Conservation (phyloP, 352 stramenopile genomes). For the Albugo candida region DNA sequence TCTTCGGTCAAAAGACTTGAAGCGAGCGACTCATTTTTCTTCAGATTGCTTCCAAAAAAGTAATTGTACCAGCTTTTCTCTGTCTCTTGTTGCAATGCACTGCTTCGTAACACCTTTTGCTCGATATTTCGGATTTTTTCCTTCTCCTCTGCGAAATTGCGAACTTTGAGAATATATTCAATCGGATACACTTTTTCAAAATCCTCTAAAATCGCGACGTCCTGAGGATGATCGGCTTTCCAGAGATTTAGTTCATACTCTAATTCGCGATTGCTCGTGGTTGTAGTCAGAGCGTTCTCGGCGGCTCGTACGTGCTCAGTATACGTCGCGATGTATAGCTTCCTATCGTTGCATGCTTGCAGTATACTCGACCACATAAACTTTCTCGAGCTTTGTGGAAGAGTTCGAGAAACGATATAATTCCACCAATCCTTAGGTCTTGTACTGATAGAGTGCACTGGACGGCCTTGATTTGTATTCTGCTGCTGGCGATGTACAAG, state of each 20-base stretch:
- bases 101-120: conserved; percentile 5
- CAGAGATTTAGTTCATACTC: no score
- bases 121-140: conserved; percentile 15
- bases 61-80: conserved; percentile 47
- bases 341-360: conserved; percentile 25
- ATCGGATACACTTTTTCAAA: conserved; percentile 49
- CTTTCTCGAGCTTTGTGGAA: no score
- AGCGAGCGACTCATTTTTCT: conserved; percentile 2
- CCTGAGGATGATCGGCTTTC: conserved; percentile 4
- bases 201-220: conserved; percentile 19
- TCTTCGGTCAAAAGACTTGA: no score
- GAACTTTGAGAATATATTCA: conserved; percentile 40
- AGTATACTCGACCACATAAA: conserved; percentile 27
- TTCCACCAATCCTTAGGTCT: conserved; percentile 58
- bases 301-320: no score
- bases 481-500: neutral
- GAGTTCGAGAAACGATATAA: conserved; percentile 4
- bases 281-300: no score
- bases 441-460: neutral
- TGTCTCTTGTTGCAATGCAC: conserved; percentile 10
- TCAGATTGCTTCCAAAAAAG: conserved; percentile 26
- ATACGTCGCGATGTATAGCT: conserved; percentile 27
- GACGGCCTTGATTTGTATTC: no score
- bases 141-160: conserved; percentile 32
- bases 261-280: no score